Conservation (phyloP, 345 rosid species). For the Sonneratia caseolaris region DNA sequence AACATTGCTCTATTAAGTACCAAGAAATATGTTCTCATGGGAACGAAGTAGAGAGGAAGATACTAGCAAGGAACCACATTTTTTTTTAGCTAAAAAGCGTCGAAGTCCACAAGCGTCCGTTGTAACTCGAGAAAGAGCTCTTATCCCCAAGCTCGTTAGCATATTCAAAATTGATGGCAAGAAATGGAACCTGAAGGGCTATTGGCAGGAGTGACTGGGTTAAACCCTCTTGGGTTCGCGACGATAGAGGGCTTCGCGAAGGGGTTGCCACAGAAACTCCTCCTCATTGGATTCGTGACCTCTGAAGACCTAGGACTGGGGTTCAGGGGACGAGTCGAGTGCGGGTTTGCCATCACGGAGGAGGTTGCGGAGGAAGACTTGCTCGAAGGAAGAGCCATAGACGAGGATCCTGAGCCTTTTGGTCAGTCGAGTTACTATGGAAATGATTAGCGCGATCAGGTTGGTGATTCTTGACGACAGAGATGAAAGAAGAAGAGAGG, state of each 20-base stretch:
- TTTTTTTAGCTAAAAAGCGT: background rate
- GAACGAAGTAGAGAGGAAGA: background rate
- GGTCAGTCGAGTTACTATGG: background rate
- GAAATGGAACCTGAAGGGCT: slow-evolving; percentile 45
- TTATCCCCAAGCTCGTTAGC: background rate
- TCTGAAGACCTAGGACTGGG: slow-evolving; percentile 52
- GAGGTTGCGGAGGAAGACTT: slow-evolving; percentile 9
- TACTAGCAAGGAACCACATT: background rate
- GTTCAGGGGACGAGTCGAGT: slow-evolving; percentile 20
- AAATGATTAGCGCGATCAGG: background rate
- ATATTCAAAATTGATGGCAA: background rate
- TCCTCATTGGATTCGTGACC: slow-evolving; percentile 40
- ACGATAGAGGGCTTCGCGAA: slow-evolving; percentile 37
- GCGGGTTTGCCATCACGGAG: slow-evolving; percentile 17
- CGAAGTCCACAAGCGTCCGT: too few species aligned
- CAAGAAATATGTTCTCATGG: background rate
- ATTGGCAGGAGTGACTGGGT: slow-evolving; percentile 45
- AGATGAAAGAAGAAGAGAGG: background rate
- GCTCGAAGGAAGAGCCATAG: slow-evolving; percentile 5
- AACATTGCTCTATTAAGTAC: background rate
- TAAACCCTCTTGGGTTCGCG: slow-evolving; percentile 30
- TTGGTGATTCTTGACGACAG: background rate
- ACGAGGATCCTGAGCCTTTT: background rate
- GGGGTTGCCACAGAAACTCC: slow-evolving; percentile 58
- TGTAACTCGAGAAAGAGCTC: background rate